A percentile compares a stretch with the other conserved stretches of the same genome.
These are phyloP conservation scores for Diplodia sapinea DNA, from an alignment of 2,329 filamentous ascomycete species.

Conservation along the genomic window DNA sequence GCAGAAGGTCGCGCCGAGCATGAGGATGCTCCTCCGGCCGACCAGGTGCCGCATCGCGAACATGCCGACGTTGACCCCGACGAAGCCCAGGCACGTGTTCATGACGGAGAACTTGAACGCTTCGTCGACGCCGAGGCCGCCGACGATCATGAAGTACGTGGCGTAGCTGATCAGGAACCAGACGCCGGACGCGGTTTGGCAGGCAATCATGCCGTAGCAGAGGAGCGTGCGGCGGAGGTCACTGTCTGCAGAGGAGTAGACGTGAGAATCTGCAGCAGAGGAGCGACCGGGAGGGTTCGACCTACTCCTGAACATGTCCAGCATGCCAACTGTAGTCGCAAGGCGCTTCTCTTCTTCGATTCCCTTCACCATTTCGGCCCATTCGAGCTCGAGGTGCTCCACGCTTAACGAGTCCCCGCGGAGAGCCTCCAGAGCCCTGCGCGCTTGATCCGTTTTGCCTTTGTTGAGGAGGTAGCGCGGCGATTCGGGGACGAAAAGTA, in stretches of 20 bases:
- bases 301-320: slow-evolving; percentile 60
- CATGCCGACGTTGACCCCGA: slow-evolving; percentile 58
- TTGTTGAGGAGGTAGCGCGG: slow-evolving; percentile 60
- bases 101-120: slow-evolving; percentile 59
- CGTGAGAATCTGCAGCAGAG: background rate
- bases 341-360: slow-evolving; percentile 47
- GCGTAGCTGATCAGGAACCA: slow-evolving; percentile 60
- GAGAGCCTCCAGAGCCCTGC: slow-evolving; percentile 39
- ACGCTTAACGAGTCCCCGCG: slow-evolving; percentile 37
- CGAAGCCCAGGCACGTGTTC: slow-evolving; percentile 57
- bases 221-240: slow-evolving; percentile 58
- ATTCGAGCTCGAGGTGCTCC: slow-evolving; percentile 40
- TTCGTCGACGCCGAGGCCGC: slow-evolving; percentile 41
- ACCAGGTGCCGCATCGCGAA: slow-evolving; percentile 56
- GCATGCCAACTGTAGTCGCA: slow-evolving; percentile 57
- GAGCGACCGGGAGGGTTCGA: slow-evolving; percentile 29
- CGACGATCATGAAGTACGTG: slow-evolving; percentile 50
- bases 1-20: slow-evolving; percentile 53
- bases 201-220: slow-evolving; percentile 57
- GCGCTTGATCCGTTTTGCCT: slow-evolving; percentile 61
- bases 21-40: slow-evolving; percentile 56
- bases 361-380: slow-evolving; percentile 39
- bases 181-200: slow-evolving; percentile 53
- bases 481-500: slow-evolving; percentile 44
- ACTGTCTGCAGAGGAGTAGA: slow-evolving; percentile 21